Base-by-base conservation (phyloP, 1,284 basidiomycete genomes). In the Coriolopsis trogii region DNA sequence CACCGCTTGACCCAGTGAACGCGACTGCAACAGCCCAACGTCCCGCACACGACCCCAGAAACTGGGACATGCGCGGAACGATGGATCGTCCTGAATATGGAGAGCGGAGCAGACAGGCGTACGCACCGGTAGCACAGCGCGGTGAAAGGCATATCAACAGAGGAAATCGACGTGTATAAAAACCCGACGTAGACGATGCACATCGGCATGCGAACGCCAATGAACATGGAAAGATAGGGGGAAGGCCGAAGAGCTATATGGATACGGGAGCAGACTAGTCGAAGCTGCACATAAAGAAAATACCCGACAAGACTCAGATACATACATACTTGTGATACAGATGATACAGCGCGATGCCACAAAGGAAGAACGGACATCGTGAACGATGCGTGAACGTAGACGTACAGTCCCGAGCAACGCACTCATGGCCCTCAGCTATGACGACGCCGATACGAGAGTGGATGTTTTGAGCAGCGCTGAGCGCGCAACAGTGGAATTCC, bases 391-490 rank as follows among this genome's bases (percentile, higher is more conserved):
- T n/a, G n/a, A n/a, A n/a, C n/a, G n/a, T n/a, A n/a, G n/a, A n/a
- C n/a, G n/a, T n/a, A n/a, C n/a, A n/a, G n/a, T n/a, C n/a, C n/a
- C n/a, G 15, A 20, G 18, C 15, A 6, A 29, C 38, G 23, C 12
- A 26, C 20, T 12, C 36, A 18, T 9, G 21, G 24, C 15, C 26
- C 23, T 9, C 15, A 24, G 31, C 49, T 55, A 59, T 41, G 54
- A 59, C 15, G 58, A 44, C 49, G 55, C 44, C 4, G 58, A 55
- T 6, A 56, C 54, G 9, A 56, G 52, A 25, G 55, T 30, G 33
- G n/a, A n/a, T n/a, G 49, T 37, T 31, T 57, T 58, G 37, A 57
- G 46, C 31, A 56, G 36, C 40, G 34, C 40, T 20, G 46, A 21
- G 28, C 51, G 48, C 4, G 46, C 40, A 15, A 41, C 34, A 26